Evolutionary conservation across 2,329 filamentous ascomycete species (phyloP), one percentile per base, ranked within the genome.

Genomic region (Arthroderma uncinatum): DNA sequence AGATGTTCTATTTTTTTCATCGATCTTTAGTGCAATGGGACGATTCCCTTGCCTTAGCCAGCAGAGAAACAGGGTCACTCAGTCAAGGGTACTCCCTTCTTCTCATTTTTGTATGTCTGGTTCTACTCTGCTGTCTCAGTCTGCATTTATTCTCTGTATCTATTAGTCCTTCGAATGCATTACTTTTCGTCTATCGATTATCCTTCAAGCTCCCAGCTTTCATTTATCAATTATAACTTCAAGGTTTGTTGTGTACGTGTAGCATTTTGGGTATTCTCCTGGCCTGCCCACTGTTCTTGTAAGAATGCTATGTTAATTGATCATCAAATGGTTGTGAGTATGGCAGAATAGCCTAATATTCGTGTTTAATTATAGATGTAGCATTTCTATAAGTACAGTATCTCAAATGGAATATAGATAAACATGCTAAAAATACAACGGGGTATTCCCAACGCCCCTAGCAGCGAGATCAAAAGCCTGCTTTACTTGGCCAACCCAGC

Each of bases 121-220:
- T 50, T 50, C n/a, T 16, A 50, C 33, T 30, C 23, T 50, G 23
- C 25, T 50, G 12, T 50, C 9, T 50, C n/a, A 50, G 28, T 50
- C 47, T 50, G 47, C 47, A 50, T 50, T 50, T 50, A 50, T 50
- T 50, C 47, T 50, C 6, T 50, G 47, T 50, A 50, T 25, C 23
- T 50, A 50, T 50, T 50, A 50, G 47, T 33, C 23, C 25, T 47
- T 47, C 19, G 19, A 47, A 23, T 47, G 23, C 8, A 25, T 12
- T 36, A 36, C 12, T 47, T 14, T 47, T 6, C 25, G 9, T 25
- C 19, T 7, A 30, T 7, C 4, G 28, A 30, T 7, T 30, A 30
- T 30, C 28, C 3, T 30, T 30, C 28, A 30, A 30, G 3, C 28
- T 30, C 28, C n/a, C n/a, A n/a, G n/a, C n/a, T n/a, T n/a, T n/a